Conservation (phyloP, 257 asterid species). For the Marsdenia floribunda region DNA sequence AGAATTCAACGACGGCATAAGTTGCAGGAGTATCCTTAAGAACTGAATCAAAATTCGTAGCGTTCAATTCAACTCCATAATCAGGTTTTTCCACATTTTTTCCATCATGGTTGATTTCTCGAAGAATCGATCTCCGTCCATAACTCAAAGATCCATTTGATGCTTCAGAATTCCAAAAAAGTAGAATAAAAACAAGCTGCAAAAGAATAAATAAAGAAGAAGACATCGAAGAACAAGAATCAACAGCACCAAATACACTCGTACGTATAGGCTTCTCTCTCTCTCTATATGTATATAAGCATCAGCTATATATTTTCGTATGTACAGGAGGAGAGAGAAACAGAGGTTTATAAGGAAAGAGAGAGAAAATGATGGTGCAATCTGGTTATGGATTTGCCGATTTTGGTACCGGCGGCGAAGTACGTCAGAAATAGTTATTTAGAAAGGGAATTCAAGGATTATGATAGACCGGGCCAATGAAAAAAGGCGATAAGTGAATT, state of each 20-base stretch:
- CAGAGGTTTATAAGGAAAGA: not conserved
- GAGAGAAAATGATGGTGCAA: not conserved
- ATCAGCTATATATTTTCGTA: not conserved
- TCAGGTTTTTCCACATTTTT: constrained; percentile 30
- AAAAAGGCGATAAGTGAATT: not conserved
- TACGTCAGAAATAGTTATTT: not conserved
- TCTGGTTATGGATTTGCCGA: not conserved
- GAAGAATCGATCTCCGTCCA: constrained; percentile 55
- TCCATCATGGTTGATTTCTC: constrained; percentile 36
- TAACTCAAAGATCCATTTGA: constrained; percentile 25
- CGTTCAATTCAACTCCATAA: constrained; percentile 64
- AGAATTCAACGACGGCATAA: constrained; percentile 77
- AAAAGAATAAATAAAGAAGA: constrained; percentile 18
- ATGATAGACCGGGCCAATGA: not conserved
- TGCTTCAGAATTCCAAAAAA: constrained; percentile 25
- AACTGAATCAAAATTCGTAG: constrained; percentile 62
- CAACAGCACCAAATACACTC: not conserved
- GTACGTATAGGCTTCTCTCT: not conserved
- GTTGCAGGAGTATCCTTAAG: constrained; percentile 66
- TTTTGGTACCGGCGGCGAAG: constrained; percentile 4
- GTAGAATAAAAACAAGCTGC: constrained; percentile 21
- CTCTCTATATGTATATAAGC: not conserved
- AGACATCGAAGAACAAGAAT: constrained; percentile 12
- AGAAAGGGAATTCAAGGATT: too few relatives aligned
- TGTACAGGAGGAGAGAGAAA: not conserved